Conservation (phyloP, 257 asterid genomes). For the Fraxinus anomala region DNA sequence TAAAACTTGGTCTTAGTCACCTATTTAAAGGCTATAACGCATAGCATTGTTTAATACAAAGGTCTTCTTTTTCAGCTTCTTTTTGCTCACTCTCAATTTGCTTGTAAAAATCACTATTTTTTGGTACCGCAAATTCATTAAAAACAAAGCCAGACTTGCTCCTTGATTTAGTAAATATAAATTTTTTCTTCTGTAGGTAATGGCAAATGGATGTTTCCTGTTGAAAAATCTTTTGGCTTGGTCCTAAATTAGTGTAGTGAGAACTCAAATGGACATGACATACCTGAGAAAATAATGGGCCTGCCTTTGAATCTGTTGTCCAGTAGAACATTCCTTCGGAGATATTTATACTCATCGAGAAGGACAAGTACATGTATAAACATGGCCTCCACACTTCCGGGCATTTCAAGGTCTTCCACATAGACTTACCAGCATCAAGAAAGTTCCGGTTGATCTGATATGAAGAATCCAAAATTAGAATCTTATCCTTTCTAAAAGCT, state of each 20-base stretch:
- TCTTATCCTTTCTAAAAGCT: background rate
- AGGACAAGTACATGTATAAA: constrained; percentile 79
- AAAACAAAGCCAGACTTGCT: too few relatives aligned
- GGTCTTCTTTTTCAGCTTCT: too few relatives aligned
- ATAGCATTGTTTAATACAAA: too few relatives aligned
- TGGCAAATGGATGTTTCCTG: too few relatives aligned
- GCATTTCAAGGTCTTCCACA: constrained; percentile 81
- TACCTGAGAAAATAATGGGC: constrained; percentile 86
- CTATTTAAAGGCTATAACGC: background rate
- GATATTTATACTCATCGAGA: constrained; percentile 66
- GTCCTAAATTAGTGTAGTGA: background rate
- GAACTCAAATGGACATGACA: background rate
- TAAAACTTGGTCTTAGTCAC: background rate
- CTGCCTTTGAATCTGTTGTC: constrained; percentile 74
- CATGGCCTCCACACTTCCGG: constrained; percentile 95
- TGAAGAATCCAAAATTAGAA: constrained; percentile 30
- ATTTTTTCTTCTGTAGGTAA: too few relatives aligned
- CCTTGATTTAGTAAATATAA: too few relatives aligned
- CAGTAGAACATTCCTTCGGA: constrained; percentile 94
- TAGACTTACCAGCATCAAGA: constrained; percentile 68
- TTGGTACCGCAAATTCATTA: background rate
- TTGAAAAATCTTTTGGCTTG: background rate
- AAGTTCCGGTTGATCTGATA: constrained; percentile 74
- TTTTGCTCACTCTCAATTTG: too few relatives aligned
- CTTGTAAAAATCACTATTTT: too few relatives aligned